Conservation (phyloP, 768 basidiomycete species). For the Mycena polygramma region DNA sequence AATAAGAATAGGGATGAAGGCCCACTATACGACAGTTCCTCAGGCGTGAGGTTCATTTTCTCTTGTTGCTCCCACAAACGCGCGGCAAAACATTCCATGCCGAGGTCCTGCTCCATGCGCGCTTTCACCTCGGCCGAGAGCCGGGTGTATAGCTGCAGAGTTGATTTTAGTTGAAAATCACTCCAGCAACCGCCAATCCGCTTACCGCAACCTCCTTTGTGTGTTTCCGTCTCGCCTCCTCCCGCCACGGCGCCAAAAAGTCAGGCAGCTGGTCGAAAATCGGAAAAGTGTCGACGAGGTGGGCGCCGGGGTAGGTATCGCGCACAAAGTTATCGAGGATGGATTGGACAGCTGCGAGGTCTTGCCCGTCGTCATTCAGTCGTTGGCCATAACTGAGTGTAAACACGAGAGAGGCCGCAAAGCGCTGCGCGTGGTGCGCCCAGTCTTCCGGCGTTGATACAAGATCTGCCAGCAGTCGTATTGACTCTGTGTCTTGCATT, state of each 20-base stretch:
- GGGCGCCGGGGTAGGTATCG: constrained; percentile 4
- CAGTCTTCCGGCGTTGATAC: background rate
- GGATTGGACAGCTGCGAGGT: background rate
- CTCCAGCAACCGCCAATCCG: background rate
- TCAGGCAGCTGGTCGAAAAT: constrained; percentile 4
- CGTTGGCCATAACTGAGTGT: constrained; percentile 1
- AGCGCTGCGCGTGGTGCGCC: background rate
- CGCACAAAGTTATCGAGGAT: background rate
- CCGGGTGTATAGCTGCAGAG: background rate
- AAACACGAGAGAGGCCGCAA: background rate
- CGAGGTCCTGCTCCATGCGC: constrained; percentile 1
- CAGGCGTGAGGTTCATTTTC: background rate
- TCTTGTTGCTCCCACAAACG: constrained; percentile 15
- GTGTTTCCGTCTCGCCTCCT: background rate
- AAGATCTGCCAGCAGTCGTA: background rate
- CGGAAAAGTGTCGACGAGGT: constrained; percentile 12
- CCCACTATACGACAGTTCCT: constrained; percentile 14
- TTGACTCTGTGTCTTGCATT: background rate
- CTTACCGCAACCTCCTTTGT: background rate
- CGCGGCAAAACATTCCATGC: constrained; percentile 12
- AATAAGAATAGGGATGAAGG: background rate
- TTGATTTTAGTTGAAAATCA: background rate
- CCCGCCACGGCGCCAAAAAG: constrained; percentile 6
- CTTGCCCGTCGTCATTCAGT: background rate
- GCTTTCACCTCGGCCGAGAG: background rate